Evolutionary conservation across 768 basidiomycete genomes (phyloP).

Genomic region (Amanita subjunquillea): DNA sequence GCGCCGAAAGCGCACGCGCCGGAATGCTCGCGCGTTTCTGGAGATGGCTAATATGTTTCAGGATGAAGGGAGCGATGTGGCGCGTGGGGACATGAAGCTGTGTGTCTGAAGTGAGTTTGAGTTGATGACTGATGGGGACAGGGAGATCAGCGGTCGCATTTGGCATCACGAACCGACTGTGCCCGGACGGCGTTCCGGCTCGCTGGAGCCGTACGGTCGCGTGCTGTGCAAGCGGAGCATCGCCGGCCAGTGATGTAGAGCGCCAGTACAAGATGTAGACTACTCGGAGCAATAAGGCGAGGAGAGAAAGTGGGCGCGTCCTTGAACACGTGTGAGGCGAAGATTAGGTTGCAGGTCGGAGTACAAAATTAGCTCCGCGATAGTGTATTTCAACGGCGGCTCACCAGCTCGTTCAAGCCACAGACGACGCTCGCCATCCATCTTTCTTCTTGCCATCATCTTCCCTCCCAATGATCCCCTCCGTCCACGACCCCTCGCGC

Average conservation of each 20-base stretch:
- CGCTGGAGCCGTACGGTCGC: neutral
- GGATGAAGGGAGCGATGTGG: neutral
- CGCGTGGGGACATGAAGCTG: neutral
- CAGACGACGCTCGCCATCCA: neutral
- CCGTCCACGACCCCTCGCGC: conserved; percentile 25
- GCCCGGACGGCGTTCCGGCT: conserved; percentile 3
- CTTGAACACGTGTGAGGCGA: conserved; percentile 1
- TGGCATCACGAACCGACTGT: neutral
- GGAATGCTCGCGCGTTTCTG: neutral
- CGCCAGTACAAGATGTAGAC: neutral
- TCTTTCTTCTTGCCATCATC: conserved; percentile 1
- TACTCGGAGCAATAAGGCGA: neutral
- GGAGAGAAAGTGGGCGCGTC: neutral
- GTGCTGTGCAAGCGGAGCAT: neutral
- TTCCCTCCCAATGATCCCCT: conserved; percentile 16
- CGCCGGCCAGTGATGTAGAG: neutral
- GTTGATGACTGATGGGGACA: conserved; percentile 5
- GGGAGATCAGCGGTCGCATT: conserved; percentile 4
- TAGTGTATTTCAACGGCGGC: conserved; percentile 6
- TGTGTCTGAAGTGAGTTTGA: conserved; percentile 1
- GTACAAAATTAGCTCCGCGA: conserved; percentile 8
- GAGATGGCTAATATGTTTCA: neutral
- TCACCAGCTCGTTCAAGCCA: conserved; percentile 1
- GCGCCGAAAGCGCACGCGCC: neutral
- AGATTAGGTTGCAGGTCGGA: conserved; percentile 4